Evolutionary conservation across 163 green algal species (phyloP), one percentile per base, ranked within the genome.

Genomic region (Chloromonas sp.): DNA sequence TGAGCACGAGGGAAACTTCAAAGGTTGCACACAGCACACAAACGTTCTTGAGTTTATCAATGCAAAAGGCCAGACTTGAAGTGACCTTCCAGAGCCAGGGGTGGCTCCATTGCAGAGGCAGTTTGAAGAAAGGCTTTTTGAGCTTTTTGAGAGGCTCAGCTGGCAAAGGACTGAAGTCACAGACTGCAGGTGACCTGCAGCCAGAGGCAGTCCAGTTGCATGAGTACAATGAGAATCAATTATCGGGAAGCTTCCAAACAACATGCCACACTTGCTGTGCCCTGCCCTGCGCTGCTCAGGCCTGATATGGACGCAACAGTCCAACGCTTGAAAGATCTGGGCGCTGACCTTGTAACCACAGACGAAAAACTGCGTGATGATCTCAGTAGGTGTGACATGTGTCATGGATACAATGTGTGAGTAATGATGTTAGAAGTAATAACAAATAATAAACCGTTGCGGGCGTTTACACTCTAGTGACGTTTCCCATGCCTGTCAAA

Each of bases 291-390:
- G 5, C 5, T 74, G 59, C 60, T 2, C 88, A 94, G 91, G 85
- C 86, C 88, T 1, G 83, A 95, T 83, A 88, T 89, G 87, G 82
- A 88, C 0, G 87, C 88, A 36, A 87, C 93, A 14, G 87, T 91
- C 79, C 15, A 83, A 0, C 85, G 93, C 82, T 89, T 98, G 61
- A 87, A 84, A 5, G 87, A 78, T 0, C 87, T 97, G 84, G 94
- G 95, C 0, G 94, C 92, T 58, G 91, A 93, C 60, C 61, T 96
- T n/a, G 92, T 98, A 2, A 95, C 92, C 8, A 97, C 94, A 0
- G 88, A 95, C 60, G 84, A 87, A 57, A 85, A 87, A 3, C 86
- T 93, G 3, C 85, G 87, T 76, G 84, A 87, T n/a, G 91, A 92
- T 60, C 61, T 96, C 2, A 89, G 91, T 94, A 61, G 85, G 88